A percentile compares a stretch with the other conserved stretches of the same genome.
phyloP scores from a whole-genome alignment of 2,329 filamentous ascomycete species.

The Fusarium sp. region DNA sequence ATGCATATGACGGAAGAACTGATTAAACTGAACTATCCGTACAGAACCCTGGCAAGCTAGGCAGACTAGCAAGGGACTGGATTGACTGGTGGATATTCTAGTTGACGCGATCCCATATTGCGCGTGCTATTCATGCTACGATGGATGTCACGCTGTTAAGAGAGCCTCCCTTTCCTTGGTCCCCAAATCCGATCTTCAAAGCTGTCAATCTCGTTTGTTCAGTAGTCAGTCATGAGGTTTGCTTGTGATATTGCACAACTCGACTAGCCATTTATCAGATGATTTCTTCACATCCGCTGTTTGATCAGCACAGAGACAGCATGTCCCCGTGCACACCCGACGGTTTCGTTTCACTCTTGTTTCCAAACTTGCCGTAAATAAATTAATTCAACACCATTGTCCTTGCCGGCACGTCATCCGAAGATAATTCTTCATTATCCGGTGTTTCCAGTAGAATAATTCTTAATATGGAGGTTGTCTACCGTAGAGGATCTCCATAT shows the following conservation, averaged over 20 bases:
- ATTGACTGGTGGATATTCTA: slow-evolving; percentile 33
- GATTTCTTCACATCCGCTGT: neutral
- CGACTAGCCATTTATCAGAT: slow-evolving; percentile 7
- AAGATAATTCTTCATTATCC: slow-evolving; percentile 5
- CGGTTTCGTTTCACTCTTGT: slow-evolving; percentile 32
- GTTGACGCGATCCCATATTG: slow-evolving; percentile 11
- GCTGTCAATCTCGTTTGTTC: slow-evolving; percentile 29
- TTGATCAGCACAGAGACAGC: slow-evolving; percentile 9
- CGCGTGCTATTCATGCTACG: neutral
- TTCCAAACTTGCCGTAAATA: slow-evolving; percentile 19
- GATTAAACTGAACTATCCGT: neutral
- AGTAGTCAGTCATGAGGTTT: neutral
- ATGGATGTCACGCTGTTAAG: neutral
- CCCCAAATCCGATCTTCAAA: slow-evolving; percentile 27
- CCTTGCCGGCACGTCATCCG: slow-evolving; percentile 11
- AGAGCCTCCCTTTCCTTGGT: neutral
- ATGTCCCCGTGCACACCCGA: slow-evolving; percentile 25
- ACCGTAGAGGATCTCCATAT: neutral
- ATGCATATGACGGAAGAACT: slow-evolving; percentile 5
- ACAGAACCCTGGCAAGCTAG: neutral
- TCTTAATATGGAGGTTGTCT: neutral
- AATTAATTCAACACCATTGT: neutral
- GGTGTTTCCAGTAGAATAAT: neutral
- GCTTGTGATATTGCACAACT: slow-evolving; percentile 3
- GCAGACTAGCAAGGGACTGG: neutral